Conservation (phyloP, 441 rosid species). For the Raphanus hybrid region DNA sequence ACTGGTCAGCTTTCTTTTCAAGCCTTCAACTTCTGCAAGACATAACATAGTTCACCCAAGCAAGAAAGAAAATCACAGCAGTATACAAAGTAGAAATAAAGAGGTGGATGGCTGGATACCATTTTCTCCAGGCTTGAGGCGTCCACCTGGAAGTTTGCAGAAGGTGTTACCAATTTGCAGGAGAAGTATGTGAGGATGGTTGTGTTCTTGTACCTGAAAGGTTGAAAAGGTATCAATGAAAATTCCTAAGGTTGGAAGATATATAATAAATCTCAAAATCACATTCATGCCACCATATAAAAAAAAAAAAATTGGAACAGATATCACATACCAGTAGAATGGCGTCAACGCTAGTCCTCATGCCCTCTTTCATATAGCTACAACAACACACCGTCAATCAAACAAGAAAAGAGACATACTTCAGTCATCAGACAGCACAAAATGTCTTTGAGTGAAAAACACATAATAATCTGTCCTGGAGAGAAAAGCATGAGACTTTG, state of each 20-base stretch:
- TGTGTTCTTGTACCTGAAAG: conserved; percentile 85
- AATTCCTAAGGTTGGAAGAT: background rate
- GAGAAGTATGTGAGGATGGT: too few species aligned
- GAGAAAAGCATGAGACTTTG: too few species aligned
- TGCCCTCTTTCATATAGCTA: conserved; percentile 79
- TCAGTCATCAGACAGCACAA: too few species aligned
- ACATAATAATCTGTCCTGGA: too few species aligned
- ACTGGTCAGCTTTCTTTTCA: conserved; percentile 94
- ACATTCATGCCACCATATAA: background rate
- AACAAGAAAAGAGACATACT: too few species aligned
- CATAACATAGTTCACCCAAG: conserved; percentile 17
- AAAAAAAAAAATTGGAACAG: conserved; percentile 11
- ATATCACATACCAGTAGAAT: conserved; percentile 75
- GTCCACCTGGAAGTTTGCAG: too few species aligned
- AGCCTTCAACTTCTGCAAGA: conserved; percentile 84
- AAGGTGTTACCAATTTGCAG: too few species aligned
- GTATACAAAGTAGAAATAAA: too few species aligned
- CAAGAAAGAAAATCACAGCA: too few species aligned
- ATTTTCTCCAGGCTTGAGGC: conserved; percentile 18
- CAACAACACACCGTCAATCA: conserved; percentile 42
- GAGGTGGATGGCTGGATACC: too few species aligned
- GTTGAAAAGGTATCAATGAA: background rate
- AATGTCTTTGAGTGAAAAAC: too few species aligned
- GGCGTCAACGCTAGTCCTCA: conserved; percentile 98
- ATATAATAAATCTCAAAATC: too few species aligned